These are phyloP conservation scores for Picea engelmannii DNA, from an alignment of 83 land plant species.

Conservation along the genomic window DNA sequence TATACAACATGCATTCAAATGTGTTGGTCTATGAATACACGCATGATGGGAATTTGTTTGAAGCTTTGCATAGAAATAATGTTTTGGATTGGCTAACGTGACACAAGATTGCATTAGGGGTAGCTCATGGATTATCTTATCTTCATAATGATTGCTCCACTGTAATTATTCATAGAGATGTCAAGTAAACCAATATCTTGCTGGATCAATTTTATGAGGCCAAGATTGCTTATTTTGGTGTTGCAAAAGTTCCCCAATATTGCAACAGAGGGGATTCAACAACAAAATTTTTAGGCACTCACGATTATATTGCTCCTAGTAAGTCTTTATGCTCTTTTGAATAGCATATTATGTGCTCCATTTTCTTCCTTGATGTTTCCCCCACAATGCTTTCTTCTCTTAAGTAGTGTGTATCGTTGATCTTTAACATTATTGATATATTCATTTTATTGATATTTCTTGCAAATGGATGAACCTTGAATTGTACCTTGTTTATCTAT, in stretches of 20 bases:
- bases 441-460: too few relatives aligned
- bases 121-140: constrained; percentile 44
- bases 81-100: constrained; percentile 37
- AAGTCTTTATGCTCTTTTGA: constrained; percentile 29
- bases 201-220: constrained; percentile 34
- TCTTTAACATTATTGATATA: too few relatives aligned
- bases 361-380: too few relatives aligned
- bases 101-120: constrained; percentile 43
- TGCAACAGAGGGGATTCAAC: constrained; percentile 6
- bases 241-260: constrained; percentile 30
- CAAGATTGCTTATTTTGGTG: constrained; percentile 42
- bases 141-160: constrained; percentile 64
- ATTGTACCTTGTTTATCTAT: too few relatives aligned
- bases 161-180: constrained; percentile 37
- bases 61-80: constrained; percentile 28
- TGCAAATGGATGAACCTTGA: too few relatives aligned
- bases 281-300: constrained; percentile 27
- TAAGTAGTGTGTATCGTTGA: too few relatives aligned
- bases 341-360: constrained; percentile 22
- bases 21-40: constrained; percentile 40
- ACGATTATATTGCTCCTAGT: constrained; percentile 6
- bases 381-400: too few relatives aligned
- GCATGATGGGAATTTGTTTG: constrained; percentile 43
- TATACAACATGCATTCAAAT: constrained; percentile 31
- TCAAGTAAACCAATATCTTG: constrained; percentile 40